Conservation (phyloP, 2,329 filamentous ascomycete species). For the Neurospora crassa region DNA sequence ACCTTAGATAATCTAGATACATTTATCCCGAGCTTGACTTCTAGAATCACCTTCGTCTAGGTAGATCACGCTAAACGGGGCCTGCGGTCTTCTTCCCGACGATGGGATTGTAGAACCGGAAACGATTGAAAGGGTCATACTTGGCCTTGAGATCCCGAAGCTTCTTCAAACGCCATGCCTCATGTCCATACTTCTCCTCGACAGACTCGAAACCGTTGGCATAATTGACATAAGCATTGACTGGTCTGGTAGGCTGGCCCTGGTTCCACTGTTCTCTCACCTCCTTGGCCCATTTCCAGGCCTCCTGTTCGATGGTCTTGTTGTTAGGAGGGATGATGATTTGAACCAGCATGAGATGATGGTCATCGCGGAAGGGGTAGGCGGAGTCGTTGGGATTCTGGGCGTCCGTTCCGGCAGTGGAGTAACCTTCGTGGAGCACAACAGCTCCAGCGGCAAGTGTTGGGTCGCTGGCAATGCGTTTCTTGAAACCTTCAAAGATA, state of each 20-base stretch:
- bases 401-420: conserved; percentile 8
- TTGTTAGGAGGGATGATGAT: conserved; percentile 1
- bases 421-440: conserved; percentile 19
- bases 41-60: too few relatives aligned
- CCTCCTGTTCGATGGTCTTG: not conserved
- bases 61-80: too few relatives aligned
- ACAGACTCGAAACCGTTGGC: conserved; percentile 5
- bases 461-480: conserved; percentile 6
- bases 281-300: not conserved
- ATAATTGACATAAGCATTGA: conserved; percentile 8
- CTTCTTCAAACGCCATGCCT: conserved; percentile 9
- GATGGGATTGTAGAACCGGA: conserved; percentile 10
- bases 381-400: not conserved
- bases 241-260: conserved; percentile 2
- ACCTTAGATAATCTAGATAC: too few relatives aligned
- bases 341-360: conserved; percentile 1
- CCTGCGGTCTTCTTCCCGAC: not conserved
- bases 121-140: conserved; percentile 10
- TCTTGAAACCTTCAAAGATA: conserved; percentile 15
- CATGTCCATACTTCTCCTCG: conserved; percentile 11
- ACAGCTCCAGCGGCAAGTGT: conserved; percentile 14
- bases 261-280: conserved; percentile 1
- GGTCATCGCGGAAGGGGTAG: not conserved
- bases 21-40: too few relatives aligned
- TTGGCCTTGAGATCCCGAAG: conserved; percentile 3